A percentile compares a stretch with the other conserved stretches of the same genome.
Conservation (phyloP, 2,329 filamentous ascomycete genomes). For the Cladosporium sphaerospermum region DNA sequence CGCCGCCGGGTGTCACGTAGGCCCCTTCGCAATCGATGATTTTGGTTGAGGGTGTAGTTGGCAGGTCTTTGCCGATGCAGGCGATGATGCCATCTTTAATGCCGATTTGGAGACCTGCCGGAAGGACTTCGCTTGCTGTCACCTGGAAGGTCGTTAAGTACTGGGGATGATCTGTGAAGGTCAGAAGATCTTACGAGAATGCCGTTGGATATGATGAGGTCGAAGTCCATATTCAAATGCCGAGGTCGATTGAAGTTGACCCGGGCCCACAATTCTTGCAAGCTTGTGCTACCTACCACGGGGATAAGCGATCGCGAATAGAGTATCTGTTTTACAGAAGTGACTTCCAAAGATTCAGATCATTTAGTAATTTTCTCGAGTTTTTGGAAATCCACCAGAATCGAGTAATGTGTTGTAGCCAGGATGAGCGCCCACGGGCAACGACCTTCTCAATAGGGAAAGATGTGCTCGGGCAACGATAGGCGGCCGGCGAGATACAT, state of each 20-base stretch:
- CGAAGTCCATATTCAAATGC: slow-evolving; percentile 27
- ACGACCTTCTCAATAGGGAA: background rate
- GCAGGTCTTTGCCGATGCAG: slow-evolving; percentile 38
- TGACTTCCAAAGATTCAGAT: too few species aligned
- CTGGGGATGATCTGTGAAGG: slow-evolving; percentile 12
- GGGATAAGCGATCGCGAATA: too few species aligned
- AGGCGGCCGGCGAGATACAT: background rate
- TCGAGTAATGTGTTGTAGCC: too few species aligned
- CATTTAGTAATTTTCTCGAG: too few species aligned
- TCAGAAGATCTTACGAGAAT: slow-evolving; percentile 26
- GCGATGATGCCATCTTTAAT: slow-evolving; percentile 42
- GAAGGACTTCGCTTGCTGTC: slow-evolving; percentile 42
- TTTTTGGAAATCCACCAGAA: too few species aligned
- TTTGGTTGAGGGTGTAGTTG: too few species aligned
- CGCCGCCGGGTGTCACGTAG: slow-evolving; percentile 43
- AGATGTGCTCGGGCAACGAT: slow-evolving; percentile 8
- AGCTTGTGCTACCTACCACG: too few species aligned
- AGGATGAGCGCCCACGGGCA: too few species aligned
- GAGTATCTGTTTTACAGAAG: too few species aligned
- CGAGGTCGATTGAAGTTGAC: too few species aligned
- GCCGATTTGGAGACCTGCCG: slow-evolving; percentile 41
- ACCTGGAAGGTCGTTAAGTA: slow-evolving; percentile 29
- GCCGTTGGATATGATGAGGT: slow-evolving; percentile 38
- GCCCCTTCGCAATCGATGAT: slow-evolving; percentile 42
- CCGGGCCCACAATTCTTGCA: too few species aligned